phyloP scores from a whole-genome alignment of 139 green algal species.

The Tetraselmis chui region DNA sequence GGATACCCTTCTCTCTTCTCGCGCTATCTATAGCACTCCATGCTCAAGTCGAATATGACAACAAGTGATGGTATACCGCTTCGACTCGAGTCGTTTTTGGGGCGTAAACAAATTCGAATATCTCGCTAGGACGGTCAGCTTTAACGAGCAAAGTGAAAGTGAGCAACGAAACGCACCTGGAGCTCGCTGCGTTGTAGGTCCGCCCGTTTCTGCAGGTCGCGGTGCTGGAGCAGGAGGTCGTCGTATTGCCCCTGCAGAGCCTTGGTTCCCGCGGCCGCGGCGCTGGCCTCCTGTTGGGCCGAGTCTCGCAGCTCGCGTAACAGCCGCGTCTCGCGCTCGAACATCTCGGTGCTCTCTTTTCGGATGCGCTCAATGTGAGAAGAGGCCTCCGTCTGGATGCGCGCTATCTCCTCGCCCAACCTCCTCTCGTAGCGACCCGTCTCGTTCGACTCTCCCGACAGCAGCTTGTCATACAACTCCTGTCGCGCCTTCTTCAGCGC shows the following conservation, averaged over 20 bases:
- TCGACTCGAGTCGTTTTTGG: too few species aligned
- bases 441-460: neutral
- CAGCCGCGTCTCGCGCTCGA: slow-evolving; percentile 39
- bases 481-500: slow-evolving; percentile 16
- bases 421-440: neutral
- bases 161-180: neutral
- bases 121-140: too few species aligned
- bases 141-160: too few species aligned
- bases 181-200: neutral
- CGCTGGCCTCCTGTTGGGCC: slow-evolving; percentile 20
- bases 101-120: too few species aligned
- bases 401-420: slow-evolving; percentile 7
- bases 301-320: slow-evolving; percentile 36
- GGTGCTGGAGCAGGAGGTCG: neutral
- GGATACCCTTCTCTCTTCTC: too few species aligned
- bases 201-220: slow-evolving; percentile 1
- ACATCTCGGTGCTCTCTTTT: slow-evolving; percentile 24
- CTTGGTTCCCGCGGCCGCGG: slow-evolving; percentile 15
- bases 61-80: too few species aligned
- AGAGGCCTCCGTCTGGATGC: slow-evolving; percentile 20
- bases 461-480: neutral
- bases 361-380: slow-evolving; percentile 37
- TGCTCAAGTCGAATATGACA: too few species aligned
- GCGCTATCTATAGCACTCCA: too few species aligned
- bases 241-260: slow-evolving; percentile 16